Evolutionary conservation across 2,329 filamentous ascomycete species (phyloP).

Genomic region (Penicillium freii): DNA sequence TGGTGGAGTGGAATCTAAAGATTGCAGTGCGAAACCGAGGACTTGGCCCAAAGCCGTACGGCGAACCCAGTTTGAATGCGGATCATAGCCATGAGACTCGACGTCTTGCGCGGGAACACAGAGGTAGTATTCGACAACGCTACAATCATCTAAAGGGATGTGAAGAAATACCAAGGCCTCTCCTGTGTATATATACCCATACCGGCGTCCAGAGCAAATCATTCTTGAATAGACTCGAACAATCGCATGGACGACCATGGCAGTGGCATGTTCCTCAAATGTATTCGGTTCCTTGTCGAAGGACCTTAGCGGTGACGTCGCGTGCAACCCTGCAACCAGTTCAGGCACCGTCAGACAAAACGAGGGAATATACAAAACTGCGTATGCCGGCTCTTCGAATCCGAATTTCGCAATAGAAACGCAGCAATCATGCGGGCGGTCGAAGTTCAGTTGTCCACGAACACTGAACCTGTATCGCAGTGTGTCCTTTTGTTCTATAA

Average conservation of each 20-base stretch:
- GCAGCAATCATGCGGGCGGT: not conserved
- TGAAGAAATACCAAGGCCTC: conserved; percentile 34
- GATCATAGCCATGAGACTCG: conserved; percentile 2
- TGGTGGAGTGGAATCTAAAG: not conserved
- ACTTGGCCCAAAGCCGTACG: not conserved
- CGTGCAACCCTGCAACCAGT: conserved; percentile 26
- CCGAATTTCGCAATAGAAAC: not conserved
- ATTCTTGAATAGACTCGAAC: conserved; percentile 35
- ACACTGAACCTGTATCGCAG: not conserved
- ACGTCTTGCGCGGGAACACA: conserved; percentile 29
- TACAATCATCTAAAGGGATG: conserved; percentile 24
- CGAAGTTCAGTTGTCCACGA: not conserved
- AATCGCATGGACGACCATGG: conserved; percentile 27
- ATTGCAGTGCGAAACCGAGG: not conserved
- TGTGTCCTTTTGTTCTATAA: not conserved
- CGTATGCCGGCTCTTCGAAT: conserved; percentile 17
- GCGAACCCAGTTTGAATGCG: not conserved
- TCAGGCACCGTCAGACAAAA: conserved; percentile 26
- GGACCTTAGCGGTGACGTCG: conserved; percentile 27
- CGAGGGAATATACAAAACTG: conserved; percentile 31
- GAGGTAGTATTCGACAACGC: conserved; percentile 25
- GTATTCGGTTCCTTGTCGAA: conserved; percentile 26
- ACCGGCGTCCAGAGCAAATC: conserved; percentile 21
- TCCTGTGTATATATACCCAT: conserved; percentile 32
- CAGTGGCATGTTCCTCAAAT: conserved; percentile 26